Conservation (phyloP, 208 protist genomes). For the Herpetomonas samuelpessoai region DNA sequence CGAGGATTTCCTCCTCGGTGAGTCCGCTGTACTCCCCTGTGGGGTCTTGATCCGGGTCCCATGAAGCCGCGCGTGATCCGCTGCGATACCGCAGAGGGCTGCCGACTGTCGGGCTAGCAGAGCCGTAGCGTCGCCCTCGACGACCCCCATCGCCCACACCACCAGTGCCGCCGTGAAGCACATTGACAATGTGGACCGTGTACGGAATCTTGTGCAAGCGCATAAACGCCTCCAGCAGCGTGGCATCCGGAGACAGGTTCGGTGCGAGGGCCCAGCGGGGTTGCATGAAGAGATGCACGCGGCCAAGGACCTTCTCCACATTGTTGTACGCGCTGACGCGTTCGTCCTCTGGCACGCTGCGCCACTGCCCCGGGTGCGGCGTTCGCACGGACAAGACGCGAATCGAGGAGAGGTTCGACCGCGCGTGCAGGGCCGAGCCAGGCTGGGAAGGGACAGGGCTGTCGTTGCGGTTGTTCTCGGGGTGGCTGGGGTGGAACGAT, state of each 20-base stretch:
- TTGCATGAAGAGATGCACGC: conserved; percentile 37
- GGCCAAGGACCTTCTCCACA: conserved; percentile 2
- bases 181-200: conserved; percentile 22
- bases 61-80: not conserved
- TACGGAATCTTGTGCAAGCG: conserved; percentile 46
- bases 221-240: conserved; percentile 42
- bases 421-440: not conserved
- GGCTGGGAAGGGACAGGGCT: not conserved
- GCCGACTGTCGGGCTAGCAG: not conserved
- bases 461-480: not conserved
- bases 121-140: not conserved
- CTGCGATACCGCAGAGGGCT: not conserved
- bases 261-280: conserved; percentile 35
- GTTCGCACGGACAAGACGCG: conserved; percentile 21
- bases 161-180: conserved; percentile 18
- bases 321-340: not conserved
- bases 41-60: not conserved
- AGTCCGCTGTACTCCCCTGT: not conserved
- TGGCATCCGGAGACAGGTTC: conserved; percentile 28
- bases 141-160: no score
- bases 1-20: not conserved
- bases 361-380: conserved; percentile 4
- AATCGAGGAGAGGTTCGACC: conserved; percentile 6
- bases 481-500: not conserved
- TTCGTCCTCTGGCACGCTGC: conserved; percentile 1